Percentiles rank a stretch among this genome's conserved stretches.
These are phyloP conservation scores for Chlamydomonas sp. DNA, from an alignment of 139 green algal species.

Conservation along the genomic window DNA sequence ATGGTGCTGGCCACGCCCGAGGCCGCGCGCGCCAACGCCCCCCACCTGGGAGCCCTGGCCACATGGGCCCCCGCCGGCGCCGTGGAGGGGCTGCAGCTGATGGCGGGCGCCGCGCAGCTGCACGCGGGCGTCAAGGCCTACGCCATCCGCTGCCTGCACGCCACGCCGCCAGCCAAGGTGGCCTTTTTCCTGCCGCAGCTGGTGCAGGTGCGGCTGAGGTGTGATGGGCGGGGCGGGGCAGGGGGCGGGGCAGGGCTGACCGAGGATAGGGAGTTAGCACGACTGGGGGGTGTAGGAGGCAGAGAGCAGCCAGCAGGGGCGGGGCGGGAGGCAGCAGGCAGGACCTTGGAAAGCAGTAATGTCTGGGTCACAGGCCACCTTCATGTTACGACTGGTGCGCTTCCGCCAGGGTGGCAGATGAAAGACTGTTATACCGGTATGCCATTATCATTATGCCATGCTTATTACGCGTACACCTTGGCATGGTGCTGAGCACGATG, in stretches of 20 bases:
- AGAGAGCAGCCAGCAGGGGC: too few species aligned
- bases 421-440: too few species aligned
- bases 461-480: too few species aligned
- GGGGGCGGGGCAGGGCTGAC: not conserved
- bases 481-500: too few species aligned
- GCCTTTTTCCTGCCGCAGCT: constrained; percentile 96
- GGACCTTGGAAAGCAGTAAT: too few species aligned
- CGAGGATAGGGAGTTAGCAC: not conserved
- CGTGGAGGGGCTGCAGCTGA: constrained; percentile 75
- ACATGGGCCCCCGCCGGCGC: constrained; percentile 62
- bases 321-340: too few species aligned
- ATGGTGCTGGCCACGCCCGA: constrained; percentile 63
- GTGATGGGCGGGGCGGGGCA: too few species aligned
- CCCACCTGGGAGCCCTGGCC: constrained; percentile 55
- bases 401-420: too few species aligned
- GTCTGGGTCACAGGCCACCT: too few species aligned
- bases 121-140: constrained; percentile 54
- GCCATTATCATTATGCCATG: too few species aligned
- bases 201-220: constrained; percentile 89
- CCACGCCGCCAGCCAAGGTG: constrained; percentile 53
- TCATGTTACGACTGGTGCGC: too few species aligned
- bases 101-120: constrained; percentile 52
- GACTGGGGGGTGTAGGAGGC: too few species aligned
- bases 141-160: constrained; percentile 59
- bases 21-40: constrained; percentile 22